Evolutionary conservation across 805 yeast genomes (phyloP), one percentile per base, ranked within the genome.

Genomic region (Wickerhamiella nectarea): DNA sequence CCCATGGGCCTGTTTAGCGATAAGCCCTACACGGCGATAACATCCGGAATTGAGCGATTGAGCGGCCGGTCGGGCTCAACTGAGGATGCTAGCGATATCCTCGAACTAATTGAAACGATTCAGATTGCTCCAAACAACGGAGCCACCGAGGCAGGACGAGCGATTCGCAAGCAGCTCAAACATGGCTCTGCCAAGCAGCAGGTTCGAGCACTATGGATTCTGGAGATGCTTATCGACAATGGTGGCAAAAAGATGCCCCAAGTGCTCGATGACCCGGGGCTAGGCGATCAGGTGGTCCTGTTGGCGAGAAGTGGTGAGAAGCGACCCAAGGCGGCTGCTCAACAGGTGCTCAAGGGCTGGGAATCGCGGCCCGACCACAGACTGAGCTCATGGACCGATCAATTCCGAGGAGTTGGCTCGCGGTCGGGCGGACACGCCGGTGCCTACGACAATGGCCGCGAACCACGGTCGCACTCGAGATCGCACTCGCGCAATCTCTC

Each of bases 161-260:
- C 95, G 1, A 64, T 91, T 18, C 71, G 98, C 41, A 91, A 91
- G 67, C 76, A 78, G 55, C 64, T 91, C 56, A 91, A 93, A 63
- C 81, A 89, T 56, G 97, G 96, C n/a, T 56, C 68, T 2, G 57
- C 62, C 4, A 61, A 65, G 15, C 80, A 79, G 50, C 94, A 83
- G 58, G 53, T 71, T 43, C 72, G 82, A 37, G 81, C 94, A 0
- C 59, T 86, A 63, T 79, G 55, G 70, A 56, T 80, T 10, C 60
- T 78, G 33, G 82, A 80, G 52, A 62, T 74, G 15, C 58, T 80
- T 18, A 75, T 80, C 1, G 70, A 74, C 29, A 78, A 78, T 55
- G 75, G 72, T 15, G 58, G 56, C 33, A 38, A 47, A n/a, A 29
- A 34, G 6, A 50, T 54, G 45, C 36, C 43, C 11, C 44, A 45